A percentile compares a stretch with the other conserved stretches of the same genome.
Evolutionary conservation across 2,329 filamentous ascomycete species (phyloP).

Genomic region (Ophiostoma sp.): DNA sequence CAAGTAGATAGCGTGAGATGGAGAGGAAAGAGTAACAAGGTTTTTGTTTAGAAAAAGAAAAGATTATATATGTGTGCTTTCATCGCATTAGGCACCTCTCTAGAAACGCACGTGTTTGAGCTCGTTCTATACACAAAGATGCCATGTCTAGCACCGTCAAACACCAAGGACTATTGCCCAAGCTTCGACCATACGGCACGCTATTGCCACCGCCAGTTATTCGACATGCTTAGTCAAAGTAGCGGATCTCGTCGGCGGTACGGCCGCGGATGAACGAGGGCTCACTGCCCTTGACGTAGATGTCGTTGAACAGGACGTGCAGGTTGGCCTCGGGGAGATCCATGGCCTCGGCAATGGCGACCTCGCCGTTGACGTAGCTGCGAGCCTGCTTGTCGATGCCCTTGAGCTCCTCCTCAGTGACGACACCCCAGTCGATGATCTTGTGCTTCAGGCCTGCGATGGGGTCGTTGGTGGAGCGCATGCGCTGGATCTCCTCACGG

Average conservation of each 20-base stretch:
- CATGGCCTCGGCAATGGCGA: constrained; percentile 87
- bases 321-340: constrained; percentile 67
- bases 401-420: constrained; percentile 94
- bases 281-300: constrained; percentile 85
- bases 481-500: constrained; percentile 98
- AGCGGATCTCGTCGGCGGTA: constrained; percentile 88
- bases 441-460: constrained; percentile 98
- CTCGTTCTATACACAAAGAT: background rate
- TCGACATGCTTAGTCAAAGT: constrained; percentile 53
- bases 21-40: background rate
- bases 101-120: constrained; percentile 3
- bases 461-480: constrained; percentile 97
- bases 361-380: constrained; percentile 78
- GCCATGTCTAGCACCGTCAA: background rate
- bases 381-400: constrained; percentile 89
- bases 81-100: background rate
- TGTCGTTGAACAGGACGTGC: constrained; percentile 90
- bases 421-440: constrained; percentile 90
- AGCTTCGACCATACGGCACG: background rate
- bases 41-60: constrained; percentile 11
- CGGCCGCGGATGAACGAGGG: constrained; percentile 82
- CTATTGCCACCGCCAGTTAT: background rate
- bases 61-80: constrained; percentile 12
- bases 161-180: background rate
- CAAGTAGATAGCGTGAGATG: background rate